Conservation (phyloP, 805 yeast species). For the Kazachstania taianensis region DNA sequence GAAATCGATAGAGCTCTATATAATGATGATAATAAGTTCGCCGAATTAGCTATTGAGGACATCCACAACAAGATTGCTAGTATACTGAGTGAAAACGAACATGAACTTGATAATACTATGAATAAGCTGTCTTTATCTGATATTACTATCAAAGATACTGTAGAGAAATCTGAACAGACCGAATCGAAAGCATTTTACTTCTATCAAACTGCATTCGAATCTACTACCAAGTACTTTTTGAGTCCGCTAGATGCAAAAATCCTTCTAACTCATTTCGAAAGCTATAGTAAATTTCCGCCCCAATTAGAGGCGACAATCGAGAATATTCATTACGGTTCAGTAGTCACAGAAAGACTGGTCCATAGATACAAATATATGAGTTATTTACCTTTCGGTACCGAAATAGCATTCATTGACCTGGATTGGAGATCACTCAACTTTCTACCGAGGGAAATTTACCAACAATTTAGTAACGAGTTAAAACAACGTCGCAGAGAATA, state of each 20-base stretch:
- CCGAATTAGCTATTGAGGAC: constrained; percentile 43
- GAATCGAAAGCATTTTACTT: constrained; percentile 49
- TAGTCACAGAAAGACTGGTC: constrained; percentile 48
- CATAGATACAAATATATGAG: constrained; percentile 63
- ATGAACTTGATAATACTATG: not conserved
- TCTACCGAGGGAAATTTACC: constrained; percentile 36
- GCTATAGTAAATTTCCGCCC: constrained; percentile 60
- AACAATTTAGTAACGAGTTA: constrained; percentile 44
- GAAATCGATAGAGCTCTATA: constrained; percentile 51
- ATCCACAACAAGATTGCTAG: constrained; percentile 39
- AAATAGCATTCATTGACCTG: constrained; percentile 73
- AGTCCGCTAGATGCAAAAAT: constrained; percentile 75
- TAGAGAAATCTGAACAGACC: constrained; percentile 2
- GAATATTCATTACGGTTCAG: constrained; percentile 54
- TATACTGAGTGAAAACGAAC: constrained; percentile 23
- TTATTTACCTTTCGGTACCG: constrained; percentile 79
- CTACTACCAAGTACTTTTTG: constrained; percentile 55
- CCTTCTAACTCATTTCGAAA: constrained; percentile 49
- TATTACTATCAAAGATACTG: not conserved
- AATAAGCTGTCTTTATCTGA: not conserved
- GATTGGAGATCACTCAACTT: constrained; percentile 54
- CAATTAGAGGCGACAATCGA: constrained; percentile 53
- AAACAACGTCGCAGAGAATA: constrained; percentile 45
- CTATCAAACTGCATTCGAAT: constrained; percentile 68
- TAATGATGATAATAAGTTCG: constrained; percentile 48